Conservation (phyloP, 345 rosid genomes). For the Bruguiera sexangula region DNA sequence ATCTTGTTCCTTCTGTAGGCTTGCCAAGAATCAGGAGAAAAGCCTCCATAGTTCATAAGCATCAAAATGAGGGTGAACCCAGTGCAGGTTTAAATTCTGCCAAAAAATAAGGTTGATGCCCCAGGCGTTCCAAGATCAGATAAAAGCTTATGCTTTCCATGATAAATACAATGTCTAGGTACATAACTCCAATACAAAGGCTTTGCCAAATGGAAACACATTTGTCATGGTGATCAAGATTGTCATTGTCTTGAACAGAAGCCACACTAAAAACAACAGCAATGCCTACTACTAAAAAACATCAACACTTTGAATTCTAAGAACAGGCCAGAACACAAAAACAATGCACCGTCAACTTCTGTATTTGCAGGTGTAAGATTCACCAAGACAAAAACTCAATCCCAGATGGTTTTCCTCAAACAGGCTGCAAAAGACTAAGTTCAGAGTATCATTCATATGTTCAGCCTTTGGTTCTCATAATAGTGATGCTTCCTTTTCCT, state of each 20-base stretch:
- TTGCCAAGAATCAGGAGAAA: too few species aligned
- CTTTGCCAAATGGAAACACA: background rate
- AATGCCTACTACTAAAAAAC: conserved; percentile 26
- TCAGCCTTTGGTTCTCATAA: conserved; percentile 91
- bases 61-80: too few species aligned
- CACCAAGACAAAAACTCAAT: conserved; percentile 22
- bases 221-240: conserved; percentile 1
- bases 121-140: background rate
- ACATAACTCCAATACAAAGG: background rate
- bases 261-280: conserved; percentile 14
- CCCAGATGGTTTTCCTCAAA: background rate
- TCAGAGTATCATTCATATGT: conserved; percentile 16
- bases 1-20: too few species aligned
- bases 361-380: conserved; percentile 21
- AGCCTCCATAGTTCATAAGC: too few species aligned
- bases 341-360: conserved; percentile 9
- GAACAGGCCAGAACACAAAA: background rate
- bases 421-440: conserved; percentile 4
- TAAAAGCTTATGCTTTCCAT: background rate
- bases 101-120: too few species aligned
- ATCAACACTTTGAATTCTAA: conserved; percentile 29
- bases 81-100: too few species aligned
- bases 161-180: background rate
- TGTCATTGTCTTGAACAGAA: conserved; percentile 11
- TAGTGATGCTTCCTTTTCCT: conserved; percentile 98